phyloP scores from a whole-genome alignment of 2,329 filamentous ascomycete species.

The Aureobasidium sp. region DNA sequence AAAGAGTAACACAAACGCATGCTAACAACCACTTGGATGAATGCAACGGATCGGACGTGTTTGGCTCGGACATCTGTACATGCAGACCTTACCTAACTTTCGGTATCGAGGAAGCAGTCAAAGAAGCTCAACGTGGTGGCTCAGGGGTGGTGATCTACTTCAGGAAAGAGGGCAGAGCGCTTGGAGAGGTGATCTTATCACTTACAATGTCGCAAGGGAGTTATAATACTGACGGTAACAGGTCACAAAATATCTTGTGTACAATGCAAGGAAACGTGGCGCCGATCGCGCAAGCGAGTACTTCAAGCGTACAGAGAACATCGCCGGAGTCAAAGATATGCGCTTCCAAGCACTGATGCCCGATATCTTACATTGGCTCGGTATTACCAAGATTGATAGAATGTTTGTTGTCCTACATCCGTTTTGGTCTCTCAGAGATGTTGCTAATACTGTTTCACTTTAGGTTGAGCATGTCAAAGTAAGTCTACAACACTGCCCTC shows the following conservation, averaged over 20 bases:
- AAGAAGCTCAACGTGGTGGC: conserved; percentile 88
- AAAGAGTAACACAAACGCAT: too few relatives aligned
- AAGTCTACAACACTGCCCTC: conserved; percentile 25
- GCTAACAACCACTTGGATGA: conserved; percentile 41
- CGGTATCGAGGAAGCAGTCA: conserved; percentile 94
- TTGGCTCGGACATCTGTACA: conserved; percentile 96
- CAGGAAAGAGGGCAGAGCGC: conserved; percentile 88
- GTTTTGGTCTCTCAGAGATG: not conserved
- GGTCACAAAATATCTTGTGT: conserved; percentile 78
- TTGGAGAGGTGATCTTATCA: conserved; percentile 63
- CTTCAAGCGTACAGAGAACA: conserved; percentile 96
- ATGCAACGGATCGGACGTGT: conserved; percentile 96
- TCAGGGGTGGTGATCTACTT: conserved; percentile 97
- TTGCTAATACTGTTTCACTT: not conserved
- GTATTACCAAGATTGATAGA: conserved; percentile 95
- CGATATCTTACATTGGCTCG: conserved; percentile 86
- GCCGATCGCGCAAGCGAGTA: conserved; percentile 78
- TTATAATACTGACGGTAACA: not conserved
- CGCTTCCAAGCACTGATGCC: conserved; percentile 98
- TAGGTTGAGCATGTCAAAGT: conserved; percentile 87
- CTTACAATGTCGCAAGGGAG: too few relatives aligned
- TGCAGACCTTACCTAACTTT: conserved; percentile 94
- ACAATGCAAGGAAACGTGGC: conserved; percentile 75
- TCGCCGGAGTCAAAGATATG: conserved; percentile 94
- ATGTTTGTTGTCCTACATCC: conserved; percentile 45